Evolutionary conservation across 179 eudicot species (phyloP), one percentile per base, ranked within the genome.

Genomic region (Spergularia azorica): DNA sequence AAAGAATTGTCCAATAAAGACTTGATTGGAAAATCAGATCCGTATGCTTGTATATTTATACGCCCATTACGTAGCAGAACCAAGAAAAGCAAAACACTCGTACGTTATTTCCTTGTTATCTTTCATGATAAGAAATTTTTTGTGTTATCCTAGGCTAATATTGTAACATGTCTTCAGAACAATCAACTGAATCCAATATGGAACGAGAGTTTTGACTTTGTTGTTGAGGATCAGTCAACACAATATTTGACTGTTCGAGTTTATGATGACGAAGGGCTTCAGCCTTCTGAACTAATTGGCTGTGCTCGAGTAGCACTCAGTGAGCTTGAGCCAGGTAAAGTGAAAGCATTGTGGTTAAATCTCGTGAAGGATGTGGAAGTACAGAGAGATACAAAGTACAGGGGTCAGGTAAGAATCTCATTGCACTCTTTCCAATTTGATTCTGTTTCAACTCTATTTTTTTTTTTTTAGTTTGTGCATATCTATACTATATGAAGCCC

Each of bases 21-120:
- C 64, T 77, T 95, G 70, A 90, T 95, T 67, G 98, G 98, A 75
- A 95, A 95, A 76, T 95, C 98, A 71, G 98, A 95, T 87, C 98
- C 98, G 79, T 95, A 80, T 87, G 98, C 95, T 74, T 77, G 77
- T 60, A 55, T 95, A 67, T 95, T 87, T 74, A 83, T 95, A 76
- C 97, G 98, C 20, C 98, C 97, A 51, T 79, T 95, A 48, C 87
- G 89, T 54, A 81, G 74, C 86, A 89, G 90, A 82, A 95, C 88
- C 76, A 91, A 90, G 76, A 95, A 82, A 52, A 95, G 97, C 84
- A 91, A 84, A 88, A 88, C 89, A 63, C 85, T 95, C 77, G 98
- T 95, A 83, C 85, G 97, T 67, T 55, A n/a, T 32, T 20, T 50
- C 20, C 32, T 63, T 58, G 66, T 15, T 60, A 17, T 70, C 39